Conservation (phyloP, 495 filamentous ascomycete genomes). For the Trichocladium antarcticum region DNA sequence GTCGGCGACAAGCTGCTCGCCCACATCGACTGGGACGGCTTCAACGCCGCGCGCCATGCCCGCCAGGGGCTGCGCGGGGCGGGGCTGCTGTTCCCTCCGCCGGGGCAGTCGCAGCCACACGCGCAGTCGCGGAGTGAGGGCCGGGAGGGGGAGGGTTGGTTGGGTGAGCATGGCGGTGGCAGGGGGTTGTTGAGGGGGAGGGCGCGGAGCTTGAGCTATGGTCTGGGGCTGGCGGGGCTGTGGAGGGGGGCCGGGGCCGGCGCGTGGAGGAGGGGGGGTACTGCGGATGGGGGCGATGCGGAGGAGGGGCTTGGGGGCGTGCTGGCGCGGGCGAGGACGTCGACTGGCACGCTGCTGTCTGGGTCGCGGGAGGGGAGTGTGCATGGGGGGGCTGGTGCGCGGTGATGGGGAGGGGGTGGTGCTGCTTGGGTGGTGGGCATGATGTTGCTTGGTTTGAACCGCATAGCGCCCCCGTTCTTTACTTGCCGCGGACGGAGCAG, state of each 20-base stretch:
- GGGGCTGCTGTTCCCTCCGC: background rate
- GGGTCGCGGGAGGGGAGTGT: background rate
- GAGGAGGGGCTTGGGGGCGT: background rate
- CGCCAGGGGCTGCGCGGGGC: background rate
- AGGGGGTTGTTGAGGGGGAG: slow-evolving; percentile 21
- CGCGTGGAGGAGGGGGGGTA: background rate
- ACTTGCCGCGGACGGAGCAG: background rate
- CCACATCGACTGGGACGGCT: slow-evolving; percentile 13
- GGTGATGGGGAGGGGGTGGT: background rate
- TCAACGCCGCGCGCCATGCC: too few species aligned
- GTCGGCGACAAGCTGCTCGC: slow-evolving; percentile 35
- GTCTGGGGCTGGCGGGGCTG: slow-evolving; percentile 38
- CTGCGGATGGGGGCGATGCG: background rate
- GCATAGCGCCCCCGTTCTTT: background rate
- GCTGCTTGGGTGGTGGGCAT: too few species aligned
- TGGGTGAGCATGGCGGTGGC: background rate
- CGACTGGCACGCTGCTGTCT: background rate
- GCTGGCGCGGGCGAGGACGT: background rate
- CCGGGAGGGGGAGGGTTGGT: slow-evolving; percentile 31
- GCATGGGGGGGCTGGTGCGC: background rate
- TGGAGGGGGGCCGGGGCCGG: slow-evolving; percentile 5
- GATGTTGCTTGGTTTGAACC: background rate
- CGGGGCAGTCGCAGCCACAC: too few species aligned
- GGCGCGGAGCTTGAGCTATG: slow-evolving; percentile 42
- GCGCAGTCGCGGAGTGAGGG: slow-evolving; percentile 21